A percentile compares a stretch with the other conserved stretches of the same genome.
These are phyloP conservation scores for Coniochaeta sp. DNA, from an alignment of 2,329 filamentous ascomycete species.

Conservation along the genomic window DNA sequence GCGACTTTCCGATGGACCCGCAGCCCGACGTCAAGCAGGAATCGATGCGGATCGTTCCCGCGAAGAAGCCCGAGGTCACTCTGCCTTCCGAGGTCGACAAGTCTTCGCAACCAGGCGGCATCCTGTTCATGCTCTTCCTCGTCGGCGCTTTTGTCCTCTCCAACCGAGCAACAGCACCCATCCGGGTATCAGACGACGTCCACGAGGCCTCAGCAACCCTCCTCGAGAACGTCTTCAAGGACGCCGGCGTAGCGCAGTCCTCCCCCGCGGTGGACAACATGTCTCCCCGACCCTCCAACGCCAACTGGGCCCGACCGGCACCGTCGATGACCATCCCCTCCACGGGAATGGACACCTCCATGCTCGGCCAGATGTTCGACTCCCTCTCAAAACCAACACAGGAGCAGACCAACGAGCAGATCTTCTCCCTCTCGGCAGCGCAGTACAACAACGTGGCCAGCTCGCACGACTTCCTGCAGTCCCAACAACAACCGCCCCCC, in stretches of 20 bases:
- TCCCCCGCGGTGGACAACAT: slow-evolving; percentile 36
- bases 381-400: slow-evolving; percentile 68
- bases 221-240: slow-evolving; percentile 75
- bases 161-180: slow-evolving; percentile 64
- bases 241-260: slow-evolving; percentile 55
- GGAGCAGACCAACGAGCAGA: slow-evolving; percentile 80
- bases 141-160: slow-evolving; percentile 95
- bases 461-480: slow-evolving; percentile 60
- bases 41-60: slow-evolving; percentile 39
- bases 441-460: slow-evolving; percentile 88
- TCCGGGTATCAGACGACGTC: slow-evolving; percentile 74
- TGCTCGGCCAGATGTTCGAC: slow-evolving; percentile 61
- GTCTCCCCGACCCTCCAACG: slow-evolving; percentile 46
- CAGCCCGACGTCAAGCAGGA: slow-evolving; percentile 49
- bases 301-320: slow-evolving; percentile 37
- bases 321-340: slow-evolving; percentile 32
- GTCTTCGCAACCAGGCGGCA: slow-evolving; percentile 63
- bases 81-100: slow-evolving; percentile 49
- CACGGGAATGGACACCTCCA: slow-evolving; percentile 45
- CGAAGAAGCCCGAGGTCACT: slow-evolving; percentile 45
- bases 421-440: slow-evolving; percentile 76
- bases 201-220: slow-evolving; percentile 71
- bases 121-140: slow-evolving; percentile 92
- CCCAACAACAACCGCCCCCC: slow-evolving; percentile 27
- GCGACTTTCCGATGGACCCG: slow-evolving; percentile 57